Conservation (phyloP, 1,139 yeast species). For the Pichia norvegensis region DNA sequence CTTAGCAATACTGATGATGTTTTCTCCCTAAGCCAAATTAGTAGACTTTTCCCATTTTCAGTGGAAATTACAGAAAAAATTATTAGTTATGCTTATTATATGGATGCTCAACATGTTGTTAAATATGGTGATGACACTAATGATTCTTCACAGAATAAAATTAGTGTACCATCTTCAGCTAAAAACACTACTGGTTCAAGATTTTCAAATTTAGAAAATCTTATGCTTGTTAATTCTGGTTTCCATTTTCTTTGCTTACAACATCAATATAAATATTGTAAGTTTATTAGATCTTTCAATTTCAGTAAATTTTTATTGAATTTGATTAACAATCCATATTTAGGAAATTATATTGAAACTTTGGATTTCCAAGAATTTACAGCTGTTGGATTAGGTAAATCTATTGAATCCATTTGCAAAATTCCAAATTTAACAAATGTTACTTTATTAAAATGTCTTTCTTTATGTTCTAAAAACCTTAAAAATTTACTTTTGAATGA, state of each 20-base stretch:
- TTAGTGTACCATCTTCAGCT: slow-evolving; percentile 20
- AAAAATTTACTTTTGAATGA: slow-evolving; percentile 78
- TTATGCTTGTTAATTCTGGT: slow-evolving; percentile 13
- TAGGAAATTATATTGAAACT: slow-evolving; percentile 64
- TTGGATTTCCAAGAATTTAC: slow-evolving; percentile 87
- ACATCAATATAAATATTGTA: slow-evolving; percentile 55
- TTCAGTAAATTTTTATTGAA: slow-evolving; percentile 65
- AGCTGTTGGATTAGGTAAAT: slow-evolving; percentile 82
- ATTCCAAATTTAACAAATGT: slow-evolving; percentile 81
- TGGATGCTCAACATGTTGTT: slow-evolving; percentile 18
- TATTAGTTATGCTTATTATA: slow-evolving; percentile 24
- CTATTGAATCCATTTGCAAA: slow-evolving; percentile 83
- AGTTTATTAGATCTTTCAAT: slow-evolving; percentile 74
- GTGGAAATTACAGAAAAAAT: slow-evolving; percentile 26
- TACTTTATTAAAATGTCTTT: slow-evolving; percentile 59
- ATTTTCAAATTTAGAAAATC: slow-evolving; percentile 14
- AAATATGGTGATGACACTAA: neutral
- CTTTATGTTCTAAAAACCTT: slow-evolving; percentile 51
- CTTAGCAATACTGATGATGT: neutral
- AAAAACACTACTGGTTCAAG: slow-evolving; percentile 20
- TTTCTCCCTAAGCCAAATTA: neutral
- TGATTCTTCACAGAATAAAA: neutral
- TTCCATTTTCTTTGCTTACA: slow-evolving; percentile 23
- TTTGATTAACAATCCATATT: slow-evolving; percentile 34
- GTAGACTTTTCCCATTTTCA: slow-evolving; percentile 14